Base-by-base conservation (phyloP, 192 early-diverging fungal species). In the Coemansia sp. region DNA sequence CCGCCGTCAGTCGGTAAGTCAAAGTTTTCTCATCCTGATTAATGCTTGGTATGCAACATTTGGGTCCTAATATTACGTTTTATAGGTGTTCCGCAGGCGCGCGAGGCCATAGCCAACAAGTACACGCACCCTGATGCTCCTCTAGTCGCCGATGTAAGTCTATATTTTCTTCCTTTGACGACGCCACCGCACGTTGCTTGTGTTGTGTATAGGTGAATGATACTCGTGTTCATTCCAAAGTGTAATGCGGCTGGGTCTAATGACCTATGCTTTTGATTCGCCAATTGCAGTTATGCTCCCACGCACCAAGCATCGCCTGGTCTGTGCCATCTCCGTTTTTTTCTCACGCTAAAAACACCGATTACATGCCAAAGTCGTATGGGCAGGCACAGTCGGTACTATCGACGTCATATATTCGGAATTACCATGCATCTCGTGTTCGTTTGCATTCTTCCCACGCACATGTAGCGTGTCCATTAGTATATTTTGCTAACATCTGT, bases 61-160 rank as follows among this genome's bases (percentile, higher is more conserved):
- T 15, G 41, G 11, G 15, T 10, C 5, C 14, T 15, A 45, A 45
- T 45, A 45, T 45, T 45, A 1, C 5, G 5, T 22, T 41, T n/a
- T 35, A 64, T 82, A 82, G 79, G 79, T 10, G 63, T 71, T 21
- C 70, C 77, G 1, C 60, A 72, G 14, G 89, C 92, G 21, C 87
- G 94, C 53, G 82, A 85, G 62, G 92, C 94, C 35, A 67, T 96
- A 25, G 94, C 93, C 6, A 78, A 76, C 37, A 84, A 87, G 57
- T 90, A 90, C 68, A 85, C 84, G 6, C 70, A 66, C 5, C 83
- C 89, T 23, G 86, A 87, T 29, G 91, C 94, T 5, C 89, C 91
- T 23, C 61, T 94, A 37, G 83, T 85, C 15, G 68, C 87, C 14
- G 57, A 85, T 60, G 79, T 82, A 75, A 69, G 79, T 82, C 59